Conservation (phyloP, 345 rosid genomes). For the Ceriops tagal region DNA sequence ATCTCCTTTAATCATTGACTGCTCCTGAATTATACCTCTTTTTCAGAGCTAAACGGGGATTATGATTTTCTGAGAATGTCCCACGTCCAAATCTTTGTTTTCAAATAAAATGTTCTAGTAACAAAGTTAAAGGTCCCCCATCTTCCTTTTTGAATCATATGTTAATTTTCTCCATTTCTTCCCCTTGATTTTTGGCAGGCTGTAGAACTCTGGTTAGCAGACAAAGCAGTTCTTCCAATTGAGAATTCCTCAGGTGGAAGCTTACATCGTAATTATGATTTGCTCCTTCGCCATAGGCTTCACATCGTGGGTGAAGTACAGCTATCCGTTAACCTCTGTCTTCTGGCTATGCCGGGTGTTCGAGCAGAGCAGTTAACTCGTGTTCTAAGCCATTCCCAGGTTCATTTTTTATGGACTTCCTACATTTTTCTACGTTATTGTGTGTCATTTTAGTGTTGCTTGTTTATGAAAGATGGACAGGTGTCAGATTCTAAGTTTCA, state of each 20-base stretch:
- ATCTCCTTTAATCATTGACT: too few species aligned
- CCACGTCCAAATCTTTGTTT: too few species aligned
- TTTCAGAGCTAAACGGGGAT: too few species aligned
- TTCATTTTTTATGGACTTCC: conserved; percentile 10
- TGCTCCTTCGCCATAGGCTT: conserved; percentile 60
- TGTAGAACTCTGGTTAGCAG: conserved; percentile 54
- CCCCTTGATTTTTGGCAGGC: conserved; percentile 32
- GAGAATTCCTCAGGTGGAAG: conserved; percentile 57
- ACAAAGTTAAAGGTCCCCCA: neutral
- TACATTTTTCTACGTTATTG: neutral
- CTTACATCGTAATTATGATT: conserved; percentile 57
- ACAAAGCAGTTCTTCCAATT: conserved; percentile 62
- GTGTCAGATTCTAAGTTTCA: neutral
- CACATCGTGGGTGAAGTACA: conserved; percentile 60
- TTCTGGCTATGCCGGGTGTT: conserved; percentile 51
- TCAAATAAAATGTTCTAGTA: neutral
- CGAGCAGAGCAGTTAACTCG: conserved; percentile 45
- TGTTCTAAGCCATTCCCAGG: conserved; percentile 63
- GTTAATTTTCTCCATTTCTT: neutral
- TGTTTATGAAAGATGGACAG: neutral
- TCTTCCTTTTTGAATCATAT: neutral
- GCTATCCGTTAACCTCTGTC: conserved; percentile 44
- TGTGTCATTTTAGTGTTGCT: neutral
- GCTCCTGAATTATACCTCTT: too few species aligned
- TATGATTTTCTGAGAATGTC: too few species aligned